A percentile compares a stretch with the other conserved stretches of the same genome.
phyloP scores from a whole-genome alignment of 306 rosid genomes.

The Quercus dentata region DNA sequence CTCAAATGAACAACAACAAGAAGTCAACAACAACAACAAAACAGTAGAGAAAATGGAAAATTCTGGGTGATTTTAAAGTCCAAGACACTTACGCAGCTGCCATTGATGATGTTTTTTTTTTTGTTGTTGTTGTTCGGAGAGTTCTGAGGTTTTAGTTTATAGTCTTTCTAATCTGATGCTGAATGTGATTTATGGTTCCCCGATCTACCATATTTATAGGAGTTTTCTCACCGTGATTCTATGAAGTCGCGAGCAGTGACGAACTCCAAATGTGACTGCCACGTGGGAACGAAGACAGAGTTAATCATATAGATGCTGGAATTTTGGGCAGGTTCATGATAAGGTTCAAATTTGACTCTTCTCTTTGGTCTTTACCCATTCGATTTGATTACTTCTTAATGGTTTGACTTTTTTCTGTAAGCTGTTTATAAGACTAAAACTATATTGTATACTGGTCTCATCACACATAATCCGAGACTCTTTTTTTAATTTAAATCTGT shows the following conservation, averaged over 20 bases:
- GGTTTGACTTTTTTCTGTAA: too few species aligned
- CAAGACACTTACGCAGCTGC: constrained; percentile 28
- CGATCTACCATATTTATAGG: not conserved
- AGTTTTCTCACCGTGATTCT: not conserved
- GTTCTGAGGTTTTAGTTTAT: not conserved
- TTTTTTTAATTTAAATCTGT: too few species aligned
- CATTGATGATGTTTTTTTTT: constrained; percentile 19
- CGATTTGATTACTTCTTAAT: too few species aligned
- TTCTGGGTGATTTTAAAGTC: not conserved
- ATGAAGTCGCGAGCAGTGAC: not conserved
- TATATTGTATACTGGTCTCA: too few species aligned
- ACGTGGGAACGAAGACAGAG: not conserved
- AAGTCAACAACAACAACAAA: too few species aligned
- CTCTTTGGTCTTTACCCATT: too few species aligned
- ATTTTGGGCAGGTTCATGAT: not conserved
- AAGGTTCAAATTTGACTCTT: too few species aligned
- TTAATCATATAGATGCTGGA: not conserved
- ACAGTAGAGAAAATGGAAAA: too few species aligned
- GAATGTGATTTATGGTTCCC: not conserved
- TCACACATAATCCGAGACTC: too few species aligned
- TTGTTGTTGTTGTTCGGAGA: not conserved
- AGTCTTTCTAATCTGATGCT: not conserved
- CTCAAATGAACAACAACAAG: not conserved
- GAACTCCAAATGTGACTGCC: not conserved
- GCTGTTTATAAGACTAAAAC: too few species aligned